Percentiles rank a stretch among this genome's conserved stretches.
phyloP scores from a whole-genome alignment of 2,329 filamentous ascomycete species.

The Aaosphaeria pasadenensis region DNA sequence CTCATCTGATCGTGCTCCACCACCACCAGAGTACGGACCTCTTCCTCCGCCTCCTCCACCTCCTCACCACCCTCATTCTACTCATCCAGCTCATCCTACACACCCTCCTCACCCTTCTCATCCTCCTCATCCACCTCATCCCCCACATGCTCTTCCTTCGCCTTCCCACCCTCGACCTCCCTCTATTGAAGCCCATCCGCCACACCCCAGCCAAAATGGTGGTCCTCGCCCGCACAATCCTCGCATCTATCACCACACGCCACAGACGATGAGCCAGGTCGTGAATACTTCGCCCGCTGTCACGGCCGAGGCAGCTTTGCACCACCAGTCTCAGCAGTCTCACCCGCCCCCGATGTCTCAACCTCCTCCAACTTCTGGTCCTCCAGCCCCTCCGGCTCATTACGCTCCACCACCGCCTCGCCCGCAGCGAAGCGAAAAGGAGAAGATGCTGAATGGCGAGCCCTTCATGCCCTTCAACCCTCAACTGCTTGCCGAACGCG shows the following conservation, averaged over 20 bases:
- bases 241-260: constrained; percentile 29
- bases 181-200: constrained; percentile 20
- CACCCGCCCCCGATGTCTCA: constrained; percentile 1
- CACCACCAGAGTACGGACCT: constrained; percentile 16
- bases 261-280: constrained; percentile 26
- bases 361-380: constrained; percentile 8
- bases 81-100: constrained; percentile 9
- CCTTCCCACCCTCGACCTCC: constrained; percentile 16
- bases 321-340: constrained; percentile 27
- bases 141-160: neutral
- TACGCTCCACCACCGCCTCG: constrained; percentile 14
- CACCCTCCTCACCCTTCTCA: neutral
- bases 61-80: neutral
- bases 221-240: constrained; percentile 24
- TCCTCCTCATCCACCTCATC: constrained; percentile 9
- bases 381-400: constrained; percentile 20
- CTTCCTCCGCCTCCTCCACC: constrained; percentile 8
- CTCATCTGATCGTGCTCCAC: constrained; percentile 14
- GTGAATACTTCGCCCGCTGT: constrained; percentile 17
- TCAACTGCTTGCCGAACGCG: constrained; percentile 77
- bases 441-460: constrained; percentile 81
- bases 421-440: constrained; percentile 66
- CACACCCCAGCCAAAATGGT: constrained; percentile 12
- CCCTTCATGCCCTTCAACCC: constrained; percentile 77
- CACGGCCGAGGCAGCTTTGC: constrained; percentile 42